phyloP scores from a whole-genome alignment of 768 basidiomycete genomes.

The Lepiota brunneoincarnata region DNA sequence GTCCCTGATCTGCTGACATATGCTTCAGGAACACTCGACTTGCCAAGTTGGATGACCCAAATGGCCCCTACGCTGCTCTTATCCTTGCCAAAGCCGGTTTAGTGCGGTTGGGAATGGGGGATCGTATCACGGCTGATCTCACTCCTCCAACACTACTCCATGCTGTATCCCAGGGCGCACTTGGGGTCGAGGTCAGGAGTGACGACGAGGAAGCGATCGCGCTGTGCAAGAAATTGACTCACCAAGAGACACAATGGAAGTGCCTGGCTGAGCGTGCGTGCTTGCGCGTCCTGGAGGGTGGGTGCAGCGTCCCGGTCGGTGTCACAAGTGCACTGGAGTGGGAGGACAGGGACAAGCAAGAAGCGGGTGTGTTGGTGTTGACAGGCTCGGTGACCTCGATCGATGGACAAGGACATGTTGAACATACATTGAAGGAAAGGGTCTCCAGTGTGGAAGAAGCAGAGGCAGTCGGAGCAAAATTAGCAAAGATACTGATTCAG shows the following conservation, averaged over 20 bases:
- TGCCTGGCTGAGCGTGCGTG: slow-evolving; percentile 86
- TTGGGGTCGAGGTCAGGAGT: slow-evolving; percentile 80
- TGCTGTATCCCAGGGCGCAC: slow-evolving; percentile 93
- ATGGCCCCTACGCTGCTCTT: slow-evolving; percentile 79
- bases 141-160: slow-evolving; percentile 73
- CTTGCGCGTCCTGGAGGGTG: slow-evolving; percentile 89
- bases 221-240: slow-evolving; percentile 66
- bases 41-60: slow-evolving; percentile 82
- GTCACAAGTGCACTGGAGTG: slow-evolving; percentile 53
- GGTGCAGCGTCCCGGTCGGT: slow-evolving; percentile 96
- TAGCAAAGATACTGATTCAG: slow-evolving; percentile 65
- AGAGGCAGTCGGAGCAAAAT: slow-evolving; percentile 60
- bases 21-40: slow-evolving; percentile 78
- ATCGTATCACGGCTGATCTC: slow-evolving; percentile 76
- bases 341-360: slow-evolving; percentile 17
- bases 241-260: slow-evolving; percentile 73
- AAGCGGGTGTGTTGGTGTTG: slow-evolving; percentile 44
- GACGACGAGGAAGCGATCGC: slow-evolving; percentile 59
- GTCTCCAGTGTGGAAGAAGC: slow-evolving; percentile 58
- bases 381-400: slow-evolving; percentile 85
- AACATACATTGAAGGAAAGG: slow-evolving; percentile 52
- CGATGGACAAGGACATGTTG: slow-evolving; percentile 69
- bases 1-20: neutral
- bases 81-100: slow-evolving; percentile 94
- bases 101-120: slow-evolving; percentile 69